Percentiles rank a stretch among this genome's conserved stretches.
These are phyloP conservation scores for Colletotrichum viniferum DNA, from an alignment of 2,329 filamentous ascomycete genomes.

Conservation along the genomic window DNA sequence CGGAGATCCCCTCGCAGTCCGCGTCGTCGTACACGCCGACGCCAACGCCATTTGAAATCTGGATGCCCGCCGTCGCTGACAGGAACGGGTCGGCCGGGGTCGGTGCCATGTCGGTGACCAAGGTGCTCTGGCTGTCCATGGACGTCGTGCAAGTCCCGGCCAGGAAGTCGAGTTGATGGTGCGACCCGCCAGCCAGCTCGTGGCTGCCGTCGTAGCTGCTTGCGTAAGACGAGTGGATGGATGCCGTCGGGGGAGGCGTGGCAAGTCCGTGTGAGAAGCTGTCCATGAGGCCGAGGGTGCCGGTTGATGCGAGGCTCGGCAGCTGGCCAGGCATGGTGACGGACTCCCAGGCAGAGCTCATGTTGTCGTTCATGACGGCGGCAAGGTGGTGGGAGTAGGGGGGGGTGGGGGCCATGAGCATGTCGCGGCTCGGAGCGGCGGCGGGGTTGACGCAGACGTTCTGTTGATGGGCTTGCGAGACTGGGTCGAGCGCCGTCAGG, in stretches of 20 bases:
- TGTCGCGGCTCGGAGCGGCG: conserved; percentile 36
- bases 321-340: conserved; percentile 35
- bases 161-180: conserved; percentile 22
- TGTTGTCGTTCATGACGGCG: conserved; percentile 62
- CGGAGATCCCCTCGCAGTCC: conserved; percentile 12
- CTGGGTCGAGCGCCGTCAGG: conserved; percentile 64
- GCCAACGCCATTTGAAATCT: conserved; percentile 14
- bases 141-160: conserved; percentile 17
- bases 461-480: conserved; percentile 62
- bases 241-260: conserved; percentile 61
- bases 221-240: conserved; percentile 51
- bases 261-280: conserved; percentile 57
- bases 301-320: conserved; percentile 36
- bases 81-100: conserved; percentile 20
- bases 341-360: conserved; percentile 53
- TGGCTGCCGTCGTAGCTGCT: conserved; percentile 45
- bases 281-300: conserved; percentile 48
- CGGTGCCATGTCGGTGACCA: conserved; percentile 19
- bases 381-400: conserved; percentile 49
- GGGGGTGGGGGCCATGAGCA: conserved; percentile 59
- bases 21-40: conserved; percentile 22
- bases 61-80: conserved; percentile 23
- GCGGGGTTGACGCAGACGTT: conserved; percentile 34
- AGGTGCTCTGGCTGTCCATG: conserved; percentile 21
- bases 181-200: conserved; percentile 14